These are phyloP conservation scores for Pelargonium fulgidum DNA, from an alignment of 441 rosid species.

Conservation along the genomic window DNA sequence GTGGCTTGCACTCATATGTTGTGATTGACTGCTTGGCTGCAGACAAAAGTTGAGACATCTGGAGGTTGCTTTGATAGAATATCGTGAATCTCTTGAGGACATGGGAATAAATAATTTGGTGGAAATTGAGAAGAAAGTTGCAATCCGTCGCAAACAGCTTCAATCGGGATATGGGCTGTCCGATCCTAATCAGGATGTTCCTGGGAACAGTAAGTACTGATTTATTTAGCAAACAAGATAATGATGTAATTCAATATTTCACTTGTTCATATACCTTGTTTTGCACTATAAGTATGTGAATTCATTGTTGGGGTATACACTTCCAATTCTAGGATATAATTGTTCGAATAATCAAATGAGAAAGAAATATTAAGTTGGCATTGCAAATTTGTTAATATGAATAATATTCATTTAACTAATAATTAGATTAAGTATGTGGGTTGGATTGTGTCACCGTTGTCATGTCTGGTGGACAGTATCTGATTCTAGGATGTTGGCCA, in stretches of 20 bases:
- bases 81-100: constrained; percentile 93
- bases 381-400: background rate
- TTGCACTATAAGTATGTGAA: background rate
- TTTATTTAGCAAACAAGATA: constrained; percentile 8
- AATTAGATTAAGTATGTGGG: too few species aligned
- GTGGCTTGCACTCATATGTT: constrained; percentile 1
- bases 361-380: background rate
- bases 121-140: constrained; percentile 88
- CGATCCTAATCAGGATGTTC: constrained; percentile 36
- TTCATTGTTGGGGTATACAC: background rate
- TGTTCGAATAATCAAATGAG: background rate
- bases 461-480: too few species aligned
- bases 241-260: background rate
- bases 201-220: constrained; percentile 44
- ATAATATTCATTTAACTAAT: too few species aligned
- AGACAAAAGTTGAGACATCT: constrained; percentile 86
- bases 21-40: constrained; percentile 27
- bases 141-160: constrained; percentile 63
- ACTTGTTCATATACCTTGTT: background rate
- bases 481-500: too few species aligned
- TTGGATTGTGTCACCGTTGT: too few species aligned
- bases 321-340: background rate
- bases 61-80: constrained; percentile 92
- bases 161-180: constrained; percentile 64
- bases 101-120: constrained; percentile 68